Evolutionary conservation across 345 rosid species (phyloP).

Genomic region (Lenwebbia sp.): DNA sequence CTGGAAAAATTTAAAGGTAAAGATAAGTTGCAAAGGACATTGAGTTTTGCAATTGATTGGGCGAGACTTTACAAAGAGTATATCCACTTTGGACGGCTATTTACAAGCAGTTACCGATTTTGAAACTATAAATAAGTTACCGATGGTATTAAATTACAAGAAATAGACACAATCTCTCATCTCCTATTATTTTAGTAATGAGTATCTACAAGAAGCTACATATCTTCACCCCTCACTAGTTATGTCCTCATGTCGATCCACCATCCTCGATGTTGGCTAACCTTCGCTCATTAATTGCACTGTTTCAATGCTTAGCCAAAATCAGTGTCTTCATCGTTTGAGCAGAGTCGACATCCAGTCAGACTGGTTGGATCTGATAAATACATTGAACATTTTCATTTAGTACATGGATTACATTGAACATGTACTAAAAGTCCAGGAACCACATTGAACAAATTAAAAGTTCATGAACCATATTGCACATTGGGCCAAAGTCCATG

Average conservation of each 20-base stretch:
- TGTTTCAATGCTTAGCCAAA: not conserved
- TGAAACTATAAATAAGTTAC: not conserved
- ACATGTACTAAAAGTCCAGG: too few species aligned
- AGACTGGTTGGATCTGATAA: too few species aligned
- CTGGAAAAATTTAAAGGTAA: not conserved
- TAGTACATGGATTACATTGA: too few species aligned
- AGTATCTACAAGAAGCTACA: not conserved
- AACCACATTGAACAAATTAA: too few species aligned
- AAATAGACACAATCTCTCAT: not conserved
- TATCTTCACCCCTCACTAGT: not conserved
- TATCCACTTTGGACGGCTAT: not conserved
- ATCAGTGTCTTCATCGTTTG: too few species aligned
- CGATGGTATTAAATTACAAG: not conserved
- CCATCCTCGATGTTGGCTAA: not conserved
- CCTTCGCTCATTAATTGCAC: not conserved
- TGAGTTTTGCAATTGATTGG: not conserved
- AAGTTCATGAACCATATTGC: too few species aligned
- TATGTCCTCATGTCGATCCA: not conserved
- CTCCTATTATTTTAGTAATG: not conserved
- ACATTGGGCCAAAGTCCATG: too few species aligned
- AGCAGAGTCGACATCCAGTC: too few species aligned
- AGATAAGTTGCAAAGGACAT: not conserved
- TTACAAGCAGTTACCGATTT: not conserved
- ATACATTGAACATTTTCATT: too few species aligned
- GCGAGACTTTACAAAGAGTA: accelerated